Base-by-base conservation (phyloP, 164 flowering plant genomes). In the Cinnamomum micranthum region DNA sequence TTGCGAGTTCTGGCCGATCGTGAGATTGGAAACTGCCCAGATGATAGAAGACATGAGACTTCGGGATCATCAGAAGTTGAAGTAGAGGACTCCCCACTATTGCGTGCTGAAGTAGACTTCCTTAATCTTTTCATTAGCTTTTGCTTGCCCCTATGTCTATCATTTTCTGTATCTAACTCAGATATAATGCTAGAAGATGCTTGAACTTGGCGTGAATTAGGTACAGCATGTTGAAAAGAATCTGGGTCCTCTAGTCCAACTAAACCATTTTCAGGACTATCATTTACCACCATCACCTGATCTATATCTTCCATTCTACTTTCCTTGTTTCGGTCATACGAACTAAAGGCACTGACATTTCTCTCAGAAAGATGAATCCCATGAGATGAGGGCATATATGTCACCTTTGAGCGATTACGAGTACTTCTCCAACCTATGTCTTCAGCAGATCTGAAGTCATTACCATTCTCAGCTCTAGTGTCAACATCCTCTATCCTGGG, bases 391-490 rank as follows among this genome's bases (percentile, higher is more conserved):
- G 71, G 25, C 23, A 28, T 74, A 82, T 80, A 70, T 51, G 67
- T 65, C 68, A 68, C 74, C 59, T 77, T 82, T 65, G 81, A 73
- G 67, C 70, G 85, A 65, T 78, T 83, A 64, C 73, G 87, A 19
- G 90, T 89, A 65, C 82, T 85, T 84, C 86, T 84, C 91, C 92
- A 87, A 70, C 86, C 83, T 47, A 76, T 59, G 73, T 72, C 86
- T 73, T 87, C 84, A 70, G 69, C 74, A 72, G 55, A 33, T 77
- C 67, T 81, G 35, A 59, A 73, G 31, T 51, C 64, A 76, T 72
- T 75, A 50, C 59, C 60, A 15, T n/a, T 28, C 22, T 68, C 66
- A 75, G 24, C 65, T 28, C 68, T 76, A n/a, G 22, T 72, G 73
- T 70, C 76, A 69, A 22, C 78, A 76, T 70, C 85, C 58, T 79